A percentile compares a stretch with the other conserved stretches of the same genome.
These are phyloP conservation scores for Mortierella sp. DNA, from an alignment of 371 early-diverging fungal species.

Conservation along the genomic window DNA sequence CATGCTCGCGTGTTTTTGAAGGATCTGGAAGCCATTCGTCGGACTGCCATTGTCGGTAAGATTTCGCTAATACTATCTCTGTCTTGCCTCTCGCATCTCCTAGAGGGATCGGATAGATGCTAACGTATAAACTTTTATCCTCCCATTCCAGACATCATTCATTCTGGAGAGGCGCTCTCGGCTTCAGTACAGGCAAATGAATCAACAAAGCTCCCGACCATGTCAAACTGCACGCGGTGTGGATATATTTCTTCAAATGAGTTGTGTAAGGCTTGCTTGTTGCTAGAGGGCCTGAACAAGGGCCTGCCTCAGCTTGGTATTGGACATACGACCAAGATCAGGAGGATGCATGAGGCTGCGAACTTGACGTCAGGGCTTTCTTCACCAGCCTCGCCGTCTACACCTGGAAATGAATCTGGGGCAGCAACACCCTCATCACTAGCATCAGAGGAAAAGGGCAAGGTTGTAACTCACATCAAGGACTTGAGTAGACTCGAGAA, in stretches of 20 bases:
- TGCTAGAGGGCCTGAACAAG: constrained; percentile 93
- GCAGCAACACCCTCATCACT: background rate
- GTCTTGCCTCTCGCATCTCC: background rate
- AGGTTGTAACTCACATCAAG: constrained; percentile 51
- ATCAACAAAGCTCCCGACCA: constrained; percentile 64
- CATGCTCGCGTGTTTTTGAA: constrained; percentile 97
- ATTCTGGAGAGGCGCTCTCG: constrained; percentile 93
- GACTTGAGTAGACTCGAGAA: constrained; percentile 34
- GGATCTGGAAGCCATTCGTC: constrained; percentile 95
- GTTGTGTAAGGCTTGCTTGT: constrained; percentile 94
- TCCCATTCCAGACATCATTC: constrained; percentile 82
- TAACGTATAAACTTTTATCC: background rate
- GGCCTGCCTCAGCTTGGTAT: constrained; percentile 81
- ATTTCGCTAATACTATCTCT: background rate
- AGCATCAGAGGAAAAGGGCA: constrained; percentile 8
- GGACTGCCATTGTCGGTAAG: constrained; percentile 90
- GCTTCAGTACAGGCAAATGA: constrained; percentile 77
- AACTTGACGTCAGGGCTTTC: constrained; percentile 17
- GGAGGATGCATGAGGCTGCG: constrained; percentile 40
- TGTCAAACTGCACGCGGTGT: constrained; percentile 85
- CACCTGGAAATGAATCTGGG: background rate
- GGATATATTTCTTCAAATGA: constrained; percentile 95
- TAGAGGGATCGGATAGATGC: background rate
- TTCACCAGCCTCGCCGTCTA: constrained; percentile 5
- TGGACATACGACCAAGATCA: constrained; percentile 50